Base-by-base conservation (phyloP, 768 basidiomycete genomes). In the Trametes gibbosa region DNA sequence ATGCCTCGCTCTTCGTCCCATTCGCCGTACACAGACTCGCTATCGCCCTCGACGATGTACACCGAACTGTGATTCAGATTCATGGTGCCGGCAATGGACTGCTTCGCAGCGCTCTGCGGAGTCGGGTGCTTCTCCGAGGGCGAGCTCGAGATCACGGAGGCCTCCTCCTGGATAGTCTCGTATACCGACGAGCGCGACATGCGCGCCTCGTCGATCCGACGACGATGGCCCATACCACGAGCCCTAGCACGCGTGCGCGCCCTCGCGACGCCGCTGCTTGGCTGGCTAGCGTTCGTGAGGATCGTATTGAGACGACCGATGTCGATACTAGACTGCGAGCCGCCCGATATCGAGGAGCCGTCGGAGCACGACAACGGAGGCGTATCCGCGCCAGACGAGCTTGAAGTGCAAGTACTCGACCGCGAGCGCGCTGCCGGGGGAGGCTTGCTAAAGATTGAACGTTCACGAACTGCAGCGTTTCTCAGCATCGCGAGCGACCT, bases 81-180 rank as follows among this genome's bases (percentile, higher is more conserved):
- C 29, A 61, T 35, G 12, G 63, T 59, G 37, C 59, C 29, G 2
- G 37, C 49, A 39, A 47, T 10, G 5, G 29, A 7, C 19, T 42
- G 39, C n/a, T 52, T 43, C 37, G 66, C 12, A 34, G 51, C 49
- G 17, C 48, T 46, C 21, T 66, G 55, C 1, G 62, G 57, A 1
- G 56, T 50, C 0, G 66, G 25, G 24, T 51, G 49, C 51, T 68
- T 54, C 6, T 51, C 51, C 6, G 65, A 68, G 1, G 69, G 65
- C 0, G 76, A 76, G 19, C 64, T 65, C 9, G 58, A 67, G 25
- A 67, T 50, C 13, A 73, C 77, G 4, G 77, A 74, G 13, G 75
- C 68, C 62, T 92, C 91, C 65, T 92, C 90, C 55, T 90, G 79
- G 48, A 92, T 92, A 0, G 87, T 91, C 68, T 91, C 90, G 63